Conservation (phyloP, 495 filamentous ascomycete genomes). For the Amniculicola lignicola region DNA sequence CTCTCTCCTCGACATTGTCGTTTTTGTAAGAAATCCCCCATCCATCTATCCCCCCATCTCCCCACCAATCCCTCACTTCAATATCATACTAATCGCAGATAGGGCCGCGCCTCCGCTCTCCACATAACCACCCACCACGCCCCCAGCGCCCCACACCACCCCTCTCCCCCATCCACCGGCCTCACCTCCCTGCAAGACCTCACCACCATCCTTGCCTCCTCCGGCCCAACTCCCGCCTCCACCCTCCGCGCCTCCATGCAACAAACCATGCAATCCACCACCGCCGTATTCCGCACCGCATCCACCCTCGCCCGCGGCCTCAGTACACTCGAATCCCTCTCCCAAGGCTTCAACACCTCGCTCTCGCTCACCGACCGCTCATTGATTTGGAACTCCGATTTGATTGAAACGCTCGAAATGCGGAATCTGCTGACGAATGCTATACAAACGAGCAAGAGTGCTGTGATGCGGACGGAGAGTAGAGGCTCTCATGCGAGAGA, state of each 20-base stretch:
- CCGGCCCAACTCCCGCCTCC: slow-evolving; percentile 77
- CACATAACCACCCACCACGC: slow-evolving; percentile 86
- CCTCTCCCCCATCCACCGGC: slow-evolving; percentile 77
- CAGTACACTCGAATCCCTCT: slow-evolving; percentile 70
- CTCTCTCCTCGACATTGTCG: slow-evolving; percentile 93
- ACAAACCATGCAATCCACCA: slow-evolving; percentile 94
- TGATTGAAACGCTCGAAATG: slow-evolving; percentile 93
- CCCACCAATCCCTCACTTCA: too few species aligned
- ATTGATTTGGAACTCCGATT: slow-evolving; percentile 99
- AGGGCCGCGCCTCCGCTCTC: slow-evolving; percentile 85
- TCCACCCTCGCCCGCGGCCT: slow-evolving; percentile 84
- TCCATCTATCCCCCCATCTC: background rate
- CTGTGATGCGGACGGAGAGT: slow-evolving; percentile 88
- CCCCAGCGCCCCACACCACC: slow-evolving; percentile 70
- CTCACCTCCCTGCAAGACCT: slow-evolving; percentile 79
- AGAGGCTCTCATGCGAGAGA: slow-evolving; percentile 94
- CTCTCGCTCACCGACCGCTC: slow-evolving; percentile 51
- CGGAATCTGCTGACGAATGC: slow-evolving; percentile 94
- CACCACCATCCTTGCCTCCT: slow-evolving; percentile 74
- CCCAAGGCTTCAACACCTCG: slow-evolving; percentile 59
- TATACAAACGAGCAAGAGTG: slow-evolving; percentile 83
- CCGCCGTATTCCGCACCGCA: slow-evolving; percentile 95
- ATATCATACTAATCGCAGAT: too few species aligned
- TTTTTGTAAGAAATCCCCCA: slow-evolving; percentile 60
- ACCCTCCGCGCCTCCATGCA: slow-evolving; percentile 91